These are phyloP conservation scores for Ulota crispa DNA, from an alignment of 225 moss, liverwort and hornwort species.

Conservation along the genomic window DNA sequence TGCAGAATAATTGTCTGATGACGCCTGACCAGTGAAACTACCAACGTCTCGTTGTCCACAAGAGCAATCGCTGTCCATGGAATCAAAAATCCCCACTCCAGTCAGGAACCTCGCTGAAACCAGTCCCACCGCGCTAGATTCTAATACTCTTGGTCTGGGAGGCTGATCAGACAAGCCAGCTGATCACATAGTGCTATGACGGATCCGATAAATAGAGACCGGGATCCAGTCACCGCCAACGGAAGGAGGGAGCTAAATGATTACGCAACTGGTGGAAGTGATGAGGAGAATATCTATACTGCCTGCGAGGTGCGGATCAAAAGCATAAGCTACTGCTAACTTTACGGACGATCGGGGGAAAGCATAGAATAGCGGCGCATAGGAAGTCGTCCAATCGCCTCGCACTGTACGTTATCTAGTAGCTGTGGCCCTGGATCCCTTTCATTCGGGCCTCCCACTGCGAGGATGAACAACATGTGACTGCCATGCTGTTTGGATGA, in stretches of 20 bases:
- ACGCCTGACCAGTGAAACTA: not conserved
- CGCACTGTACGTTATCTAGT: slow-evolving; percentile 49
- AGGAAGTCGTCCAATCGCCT: slow-evolving; percentile 26
- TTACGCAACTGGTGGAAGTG: not conserved
- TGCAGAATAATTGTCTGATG: not conserved
- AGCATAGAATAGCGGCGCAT: slow-evolving; percentile 49
- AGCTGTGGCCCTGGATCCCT: slow-evolving; percentile 48
- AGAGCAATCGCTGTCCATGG: slow-evolving; percentile 39
- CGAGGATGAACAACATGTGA: no score
- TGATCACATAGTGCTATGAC: not conserved
- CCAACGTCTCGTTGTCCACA: slow-evolving; percentile 2
- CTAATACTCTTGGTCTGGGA: not conserved
- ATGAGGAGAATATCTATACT: slow-evolving; percentile 33
- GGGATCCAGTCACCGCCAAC: slow-evolving; percentile 32
- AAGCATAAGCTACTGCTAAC: slow-evolving; percentile 24
- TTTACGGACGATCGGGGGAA: slow-evolving; percentile 31
- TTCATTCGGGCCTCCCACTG: slow-evolving; percentile 5
- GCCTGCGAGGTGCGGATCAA: slow-evolving; percentile 29
- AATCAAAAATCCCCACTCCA: slow-evolving; percentile 1
- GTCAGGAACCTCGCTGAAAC: not conserved
- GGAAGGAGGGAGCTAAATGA: slow-evolving; percentile 12
- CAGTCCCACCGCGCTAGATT: not conserved
- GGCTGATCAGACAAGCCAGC: not conserved
- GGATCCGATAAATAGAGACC: not conserved
- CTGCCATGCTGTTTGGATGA: not conserved